Evolutionary conservation across 2,329 filamentous ascomycete genomes (phyloP).

Genomic region (Hypomyces rosellus): DNA sequence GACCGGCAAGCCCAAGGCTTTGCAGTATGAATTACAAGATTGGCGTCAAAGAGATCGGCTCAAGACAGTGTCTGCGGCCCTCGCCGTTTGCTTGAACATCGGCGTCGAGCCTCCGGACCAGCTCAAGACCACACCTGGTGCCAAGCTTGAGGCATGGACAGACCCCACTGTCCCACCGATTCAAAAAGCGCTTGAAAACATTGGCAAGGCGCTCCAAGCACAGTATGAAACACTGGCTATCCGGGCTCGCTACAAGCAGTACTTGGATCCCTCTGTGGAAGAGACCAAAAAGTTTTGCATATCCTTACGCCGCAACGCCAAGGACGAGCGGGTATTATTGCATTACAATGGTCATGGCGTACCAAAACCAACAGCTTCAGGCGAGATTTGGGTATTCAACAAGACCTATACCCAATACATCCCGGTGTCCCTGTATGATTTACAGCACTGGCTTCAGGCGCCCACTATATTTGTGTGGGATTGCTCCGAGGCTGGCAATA

Average conservation of each 20-base stretch:
- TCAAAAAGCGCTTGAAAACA: slow-evolving; percentile 84
- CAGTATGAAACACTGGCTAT: slow-evolving; percentile 96
- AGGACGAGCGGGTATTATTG: slow-evolving; percentile 92
- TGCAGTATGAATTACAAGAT: slow-evolving; percentile 65
- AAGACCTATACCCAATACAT: slow-evolving; percentile 99
- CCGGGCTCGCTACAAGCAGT: slow-evolving; percentile 94
- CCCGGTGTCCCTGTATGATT: slow-evolving; percentile 87
- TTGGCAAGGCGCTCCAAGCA: slow-evolving; percentile 89
- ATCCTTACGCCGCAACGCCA: slow-evolving; percentile 82
- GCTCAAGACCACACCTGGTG: slow-evolving; percentile 87
- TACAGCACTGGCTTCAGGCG: slow-evolving; percentile 92
- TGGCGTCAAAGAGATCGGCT: slow-evolving; percentile 96
- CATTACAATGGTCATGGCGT: slow-evolving; percentile 99
- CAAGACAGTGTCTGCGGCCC: slow-evolving; percentile 92
- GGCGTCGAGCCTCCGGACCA: slow-evolving; percentile 97
- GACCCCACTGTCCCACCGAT: slow-evolving; percentile 77
- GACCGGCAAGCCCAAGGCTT: slow-evolving; percentile 75
- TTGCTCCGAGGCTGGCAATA: slow-evolving; percentile 93
- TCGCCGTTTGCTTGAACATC: slow-evolving; percentile 93
- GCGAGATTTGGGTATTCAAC: slow-evolving; percentile 99
- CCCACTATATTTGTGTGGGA: slow-evolving; percentile 97
- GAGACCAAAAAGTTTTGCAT: slow-evolving; percentile 96
- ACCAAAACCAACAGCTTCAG: slow-evolving; percentile 87
- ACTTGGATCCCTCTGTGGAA: slow-evolving; percentile 91
- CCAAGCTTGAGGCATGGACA: slow-evolving; percentile 94